Percentiles rank a stretch among this genome's conserved stretches.
Evolutionary conservation across 2,329 filamentous ascomycete species (phyloP).

Genomic region (Zalaria obscura): DNA sequence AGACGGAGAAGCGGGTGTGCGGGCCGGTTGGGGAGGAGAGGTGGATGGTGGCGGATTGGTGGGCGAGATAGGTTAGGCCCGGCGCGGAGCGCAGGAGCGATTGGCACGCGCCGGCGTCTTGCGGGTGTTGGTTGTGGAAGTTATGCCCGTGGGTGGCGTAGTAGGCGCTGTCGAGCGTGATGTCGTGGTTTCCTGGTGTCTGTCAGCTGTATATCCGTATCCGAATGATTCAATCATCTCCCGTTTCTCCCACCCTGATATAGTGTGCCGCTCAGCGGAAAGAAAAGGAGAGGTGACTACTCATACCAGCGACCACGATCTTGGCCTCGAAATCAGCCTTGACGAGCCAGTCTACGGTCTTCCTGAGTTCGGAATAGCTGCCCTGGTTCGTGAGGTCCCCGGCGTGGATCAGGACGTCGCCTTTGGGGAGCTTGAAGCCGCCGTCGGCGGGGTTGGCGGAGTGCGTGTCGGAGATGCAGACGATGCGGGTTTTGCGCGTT

Average conservation of each 20-base stretch:
- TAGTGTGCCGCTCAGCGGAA: background rate
- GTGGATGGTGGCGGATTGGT: slow-evolving; percentile 39
- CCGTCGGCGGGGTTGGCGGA: slow-evolving; percentile 40
- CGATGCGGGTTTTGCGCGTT: slow-evolving; percentile 43
- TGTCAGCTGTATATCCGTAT: background rate
- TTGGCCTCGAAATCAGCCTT: slow-evolving; percentile 54
- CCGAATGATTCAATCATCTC: too few relatives aligned
- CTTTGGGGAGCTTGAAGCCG: slow-evolving; percentile 49
- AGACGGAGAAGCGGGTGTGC: slow-evolving; percentile 48
- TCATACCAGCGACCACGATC: slow-evolving; percentile 53
- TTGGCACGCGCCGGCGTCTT: slow-evolving; percentile 41
- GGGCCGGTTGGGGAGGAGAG: slow-evolving; percentile 42
- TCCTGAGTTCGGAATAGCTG: slow-evolving; percentile 41
- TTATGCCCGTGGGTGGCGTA: slow-evolving; percentile 37
- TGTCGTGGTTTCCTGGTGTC: slow-evolving; percentile 55
- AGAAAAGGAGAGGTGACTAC: slow-evolving; percentile 1
- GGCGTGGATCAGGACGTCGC: slow-evolving; percentile 63
- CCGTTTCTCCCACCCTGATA: too few relatives aligned
- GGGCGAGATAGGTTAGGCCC: slow-evolving; percentile 50
- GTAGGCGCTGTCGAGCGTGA: slow-evolving; percentile 49
- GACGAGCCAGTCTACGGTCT: slow-evolving; percentile 52
- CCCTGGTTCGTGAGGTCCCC: slow-evolving; percentile 67
- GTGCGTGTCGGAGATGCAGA: slow-evolving; percentile 68
- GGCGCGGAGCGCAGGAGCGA: slow-evolving; percentile 34
- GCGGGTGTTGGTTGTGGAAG: slow-evolving; percentile 43